These are phyloP conservation scores for Allodekkera sacchari DNA, from an alignment of 805 yeast species.

Conservation along the genomic window DNA sequence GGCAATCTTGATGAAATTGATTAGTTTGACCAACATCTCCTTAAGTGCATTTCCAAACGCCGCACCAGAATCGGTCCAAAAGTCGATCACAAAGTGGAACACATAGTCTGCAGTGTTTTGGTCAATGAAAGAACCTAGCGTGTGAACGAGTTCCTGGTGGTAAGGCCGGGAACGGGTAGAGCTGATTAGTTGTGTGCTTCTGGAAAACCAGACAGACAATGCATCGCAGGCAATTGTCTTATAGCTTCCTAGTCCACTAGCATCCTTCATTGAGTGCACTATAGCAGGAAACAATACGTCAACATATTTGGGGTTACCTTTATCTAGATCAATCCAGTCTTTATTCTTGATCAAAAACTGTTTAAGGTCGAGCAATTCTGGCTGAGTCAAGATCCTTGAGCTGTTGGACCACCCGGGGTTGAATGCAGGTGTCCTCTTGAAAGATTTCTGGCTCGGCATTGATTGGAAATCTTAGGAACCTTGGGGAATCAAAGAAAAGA, in stretches of 20 bases:
- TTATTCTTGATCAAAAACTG: conserved; percentile 12
- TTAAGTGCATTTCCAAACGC: conserved; percentile 63
- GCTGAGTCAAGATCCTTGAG: too few species aligned
- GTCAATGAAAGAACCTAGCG: conserved; percentile 7
- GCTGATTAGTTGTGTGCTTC: conserved; percentile 36
- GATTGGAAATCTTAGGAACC: too few species aligned
- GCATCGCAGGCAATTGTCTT: conserved; percentile 48
- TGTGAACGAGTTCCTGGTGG: too few species aligned
- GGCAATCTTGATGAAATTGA: conserved; percentile 25
- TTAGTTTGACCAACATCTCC: conserved; percentile 49
- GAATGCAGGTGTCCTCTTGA: too few species aligned
- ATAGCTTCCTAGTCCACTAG: conserved; percentile 28
- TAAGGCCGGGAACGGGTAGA: too few species aligned
- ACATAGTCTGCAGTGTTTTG: conserved; percentile 23
- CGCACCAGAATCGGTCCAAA: conserved; percentile 64
- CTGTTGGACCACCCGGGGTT: too few species aligned
- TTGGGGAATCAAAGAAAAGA: too few species aligned
- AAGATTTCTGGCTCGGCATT: too few species aligned
- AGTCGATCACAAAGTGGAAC: conserved; percentile 52
- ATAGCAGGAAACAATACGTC: conserved; percentile 24
- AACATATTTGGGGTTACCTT: conserved; percentile 5
- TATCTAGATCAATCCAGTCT: conserved; percentile 2
- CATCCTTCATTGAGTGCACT: conserved; percentile 21
- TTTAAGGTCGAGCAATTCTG: conserved; percentile 10
- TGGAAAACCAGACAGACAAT: conserved; percentile 53